Evolutionary conservation across 2,329 filamentous ascomycete species (phyloP), one percentile per base, ranked within the genome.

Genomic region (Cordyceps fumosorosea): DNA sequence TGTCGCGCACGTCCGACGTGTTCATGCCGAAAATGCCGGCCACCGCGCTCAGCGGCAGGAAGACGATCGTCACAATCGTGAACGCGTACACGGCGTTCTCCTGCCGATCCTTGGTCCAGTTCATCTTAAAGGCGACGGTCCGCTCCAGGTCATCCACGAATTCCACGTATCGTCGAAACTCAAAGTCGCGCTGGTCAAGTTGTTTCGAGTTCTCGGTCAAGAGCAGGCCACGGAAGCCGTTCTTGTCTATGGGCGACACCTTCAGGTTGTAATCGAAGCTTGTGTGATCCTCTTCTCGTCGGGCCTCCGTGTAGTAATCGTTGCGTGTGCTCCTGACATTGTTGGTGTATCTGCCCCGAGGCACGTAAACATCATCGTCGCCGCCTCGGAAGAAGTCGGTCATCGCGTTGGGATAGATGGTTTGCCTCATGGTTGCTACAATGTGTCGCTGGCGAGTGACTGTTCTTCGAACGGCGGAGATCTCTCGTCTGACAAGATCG

Each of bases 21-120:
- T 83, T 82, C 79, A 83, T 83, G 60, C 81, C 80, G 65, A 83
- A 80, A 62, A 81, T 76, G 66, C 76, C 78, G 12, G 78, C 76
- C 3, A 81, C 73, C 32, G 78, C 72, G 56, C 75, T 75, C 7
- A 81, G 71, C 0, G 80, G 79, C 14, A 82, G 67, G 65, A 81
- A 82, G 51, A 82, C 67, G 62, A 80, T 75, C 5, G 80, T 81
- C 11, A 80, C 77, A 55, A 81, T 73, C 5, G 80, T 81, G 62
- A 82, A 81, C 47, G 76, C 77, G 63, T 80, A 80, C 56, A 81
- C 77, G 53, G 79, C 78, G 44, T 75, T 75, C 60, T 80, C 78
- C 60, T 81, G 77, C 18, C 76, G 70, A 66, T 79, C 77, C 55
- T 78, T 77, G 22, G 74, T 76, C 47, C 70, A 73, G 60, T 75